Percentiles rank a stretch among this genome's conserved stretches.
Evolutionary conservation across 2,329 filamentous ascomycete species (phyloP).

Genomic region (Colletotrichum theobromicola): DNA sequence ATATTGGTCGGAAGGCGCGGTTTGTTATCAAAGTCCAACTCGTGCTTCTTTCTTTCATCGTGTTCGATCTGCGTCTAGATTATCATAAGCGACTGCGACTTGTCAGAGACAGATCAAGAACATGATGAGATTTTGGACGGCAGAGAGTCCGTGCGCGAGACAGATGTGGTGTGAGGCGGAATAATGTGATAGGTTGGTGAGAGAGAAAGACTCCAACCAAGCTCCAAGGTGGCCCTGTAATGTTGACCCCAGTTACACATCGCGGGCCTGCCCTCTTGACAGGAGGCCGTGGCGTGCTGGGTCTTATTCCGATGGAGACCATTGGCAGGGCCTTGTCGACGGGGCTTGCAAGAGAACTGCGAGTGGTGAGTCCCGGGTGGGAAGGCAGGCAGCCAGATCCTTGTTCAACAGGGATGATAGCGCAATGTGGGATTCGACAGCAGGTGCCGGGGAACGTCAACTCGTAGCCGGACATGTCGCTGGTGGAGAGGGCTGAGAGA

Average conservation of each 20-base stretch:
- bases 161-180: background rate
- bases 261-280: constrained; percentile 4
- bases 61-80: constrained; percentile 7
- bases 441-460: constrained; percentile 10
- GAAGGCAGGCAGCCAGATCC: background rate
- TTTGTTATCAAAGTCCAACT: background rate
- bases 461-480: background rate
- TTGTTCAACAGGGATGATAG: constrained; percentile 15
- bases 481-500: constrained; percentile 6
- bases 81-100: background rate
- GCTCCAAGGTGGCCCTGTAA: background rate
- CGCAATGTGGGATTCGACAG: constrained; percentile 20
- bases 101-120: background rate
- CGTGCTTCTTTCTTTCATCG: background rate
- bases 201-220: background rate
- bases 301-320: constrained; percentile 16
- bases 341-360: background rate
- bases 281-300: constrained; percentile 4
- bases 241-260: constrained; percentile 2
- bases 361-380: background rate
- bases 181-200: background rate
- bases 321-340: constrained; percentile 1
- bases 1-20: background rate
- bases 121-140: background rate
- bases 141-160: background rate